These are phyloP conservation scores for Bremia lactucae DNA, from an alignment of 352 stramenopile genomes.

Conservation along the genomic window DNA sequence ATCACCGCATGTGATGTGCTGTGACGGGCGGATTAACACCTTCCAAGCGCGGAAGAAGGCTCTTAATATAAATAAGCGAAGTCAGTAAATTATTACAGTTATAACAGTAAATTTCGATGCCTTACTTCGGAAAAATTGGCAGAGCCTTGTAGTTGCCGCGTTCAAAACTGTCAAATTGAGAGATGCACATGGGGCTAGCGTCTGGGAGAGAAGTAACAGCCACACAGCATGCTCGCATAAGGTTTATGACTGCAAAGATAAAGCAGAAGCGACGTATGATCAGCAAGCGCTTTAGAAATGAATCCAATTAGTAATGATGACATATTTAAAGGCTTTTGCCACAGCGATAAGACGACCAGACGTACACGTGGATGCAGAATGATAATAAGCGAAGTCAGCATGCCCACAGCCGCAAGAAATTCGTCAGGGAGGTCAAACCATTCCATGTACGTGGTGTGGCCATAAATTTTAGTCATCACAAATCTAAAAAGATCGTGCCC, in stretches of 20 bases:
- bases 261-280: slow-evolving; percentile 78
- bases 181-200: slow-evolving; percentile 80
- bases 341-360: background rate
- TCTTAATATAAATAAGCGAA: slow-evolving; percentile 17
- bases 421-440: slow-evolving; percentile 81
- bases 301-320: slow-evolving; percentile 2
- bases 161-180: slow-evolving; percentile 54
- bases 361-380: slow-evolving; percentile 68
- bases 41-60: slow-evolving; percentile 74
- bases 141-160: slow-evolving; percentile 69
- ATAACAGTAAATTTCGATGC: background rate
- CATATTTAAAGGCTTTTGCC: background rate
- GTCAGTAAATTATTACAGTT: background rate
- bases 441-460: slow-evolving; percentile 71
- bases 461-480: slow-evolving; percentile 79
- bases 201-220: slow-evolving; percentile 79
- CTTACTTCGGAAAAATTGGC: slow-evolving; percentile 82
- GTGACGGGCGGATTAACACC: slow-evolving; percentile 67
- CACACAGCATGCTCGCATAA: slow-evolving; percentile 79
- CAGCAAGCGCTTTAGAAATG: slow-evolving; percentile 43
- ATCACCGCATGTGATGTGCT: slow-evolving; percentile 83
- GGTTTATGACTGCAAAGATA: slow-evolving; percentile 78
- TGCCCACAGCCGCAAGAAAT: slow-evolving; percentile 64
- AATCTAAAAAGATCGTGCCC: slow-evolving; percentile 82
- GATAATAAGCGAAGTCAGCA: slow-evolving; percentile 54